Conservation (phyloP, 2,329 filamentous ascomycete species). For the Colletotrichum filicis region DNA sequence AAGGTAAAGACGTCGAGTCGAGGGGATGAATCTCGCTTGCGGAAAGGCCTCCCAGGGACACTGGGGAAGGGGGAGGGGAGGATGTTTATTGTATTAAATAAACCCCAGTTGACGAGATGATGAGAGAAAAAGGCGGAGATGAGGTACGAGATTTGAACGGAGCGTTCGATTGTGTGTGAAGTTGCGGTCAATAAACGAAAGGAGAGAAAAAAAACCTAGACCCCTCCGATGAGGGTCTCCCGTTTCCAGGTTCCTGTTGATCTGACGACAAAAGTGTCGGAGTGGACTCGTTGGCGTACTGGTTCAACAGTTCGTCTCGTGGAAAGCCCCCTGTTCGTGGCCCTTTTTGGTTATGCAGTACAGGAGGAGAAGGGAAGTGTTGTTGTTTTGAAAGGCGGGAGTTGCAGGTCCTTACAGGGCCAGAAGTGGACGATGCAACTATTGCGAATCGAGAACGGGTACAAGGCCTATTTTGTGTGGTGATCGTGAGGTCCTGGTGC, state of each 20-base stretch:
- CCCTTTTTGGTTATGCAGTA: not conserved
- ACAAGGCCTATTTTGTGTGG: conserved; percentile 17
- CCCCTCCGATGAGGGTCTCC: conserved; percentile 12
- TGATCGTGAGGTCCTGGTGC: not conserved
- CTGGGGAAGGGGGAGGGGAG: not conserved
- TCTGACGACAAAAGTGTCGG: conserved; percentile 28
- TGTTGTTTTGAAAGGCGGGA: conserved; percentile 5
- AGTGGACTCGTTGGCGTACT: conserved; percentile 4
- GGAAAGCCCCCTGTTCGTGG: not conserved
- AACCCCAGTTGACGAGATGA: conserved; percentile 25
- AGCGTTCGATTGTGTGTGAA: conserved; percentile 15
- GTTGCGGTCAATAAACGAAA: conserved; percentile 20
- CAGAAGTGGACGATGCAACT: conserved; percentile 4
- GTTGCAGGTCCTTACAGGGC: conserved; percentile 20
- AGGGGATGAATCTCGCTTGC: conserved; percentile 1
- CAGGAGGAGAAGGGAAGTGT: not conserved
- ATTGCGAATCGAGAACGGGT: conserved; percentile 4
- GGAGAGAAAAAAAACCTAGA: conserved; percentile 14
- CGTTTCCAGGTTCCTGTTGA: conserved; percentile 19
- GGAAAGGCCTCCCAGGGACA: conserved; percentile 19
- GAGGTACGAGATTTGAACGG: conserved; percentile 6
- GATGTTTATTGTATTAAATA: not conserved
- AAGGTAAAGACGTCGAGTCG: conserved; percentile 11
- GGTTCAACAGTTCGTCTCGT: not conserved
- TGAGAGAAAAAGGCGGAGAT: conserved; percentile 25